Evolutionary conservation across 257 asterid species (phyloP), one percentile per base, ranked within the genome.

Genomic region (Parsonsia alboflavescens): DNA sequence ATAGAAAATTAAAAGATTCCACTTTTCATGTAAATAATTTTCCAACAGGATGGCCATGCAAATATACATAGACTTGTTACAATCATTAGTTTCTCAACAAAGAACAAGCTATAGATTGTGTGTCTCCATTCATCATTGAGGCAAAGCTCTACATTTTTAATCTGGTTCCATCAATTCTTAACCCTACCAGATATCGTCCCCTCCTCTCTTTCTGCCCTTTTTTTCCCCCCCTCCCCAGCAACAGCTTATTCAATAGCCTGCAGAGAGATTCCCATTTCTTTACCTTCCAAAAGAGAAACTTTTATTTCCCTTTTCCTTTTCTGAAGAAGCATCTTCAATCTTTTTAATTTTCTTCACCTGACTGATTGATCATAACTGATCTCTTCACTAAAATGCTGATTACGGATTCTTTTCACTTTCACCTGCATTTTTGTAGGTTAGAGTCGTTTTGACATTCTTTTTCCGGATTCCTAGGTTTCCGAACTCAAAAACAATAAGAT

Each of bases 61-160:
- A 33, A 10, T 13, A 39, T 39, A 58, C 13, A 16, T 22, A 48
- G 61, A 73, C 61, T 45, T 73, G 70, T 61, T 53, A 22, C 22
- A 41, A 17, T 73, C 61, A 24, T 73, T 73, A 73, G 36, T 73
- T 61, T 73, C 54, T 46, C 70, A 59, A 61, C 48, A 46, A 72
- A 42, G 15, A 22, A n/a, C n/a, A n/a, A 41, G 69, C 50, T 58
- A 39, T 48, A 72, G 42, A 33, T 54, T 36, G 26, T 36, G 26
- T 30, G 50, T n/a, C 53, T 5, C 22, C n/a, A 11, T 36, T 22
- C 17, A 57, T n/a, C 36, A 41, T 15, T 36, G 2, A 39, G 33
- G 41, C 45, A 15, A 72, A 1, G 24, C 68, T 26, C 26, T 39
- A 13, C 17, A 39, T 59, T 36, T 63, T 63, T 21, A 2, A 5